phyloP scores from a whole-genome alignment of 495 filamentous ascomycete species.

The Tricharina praecox region DNA sequence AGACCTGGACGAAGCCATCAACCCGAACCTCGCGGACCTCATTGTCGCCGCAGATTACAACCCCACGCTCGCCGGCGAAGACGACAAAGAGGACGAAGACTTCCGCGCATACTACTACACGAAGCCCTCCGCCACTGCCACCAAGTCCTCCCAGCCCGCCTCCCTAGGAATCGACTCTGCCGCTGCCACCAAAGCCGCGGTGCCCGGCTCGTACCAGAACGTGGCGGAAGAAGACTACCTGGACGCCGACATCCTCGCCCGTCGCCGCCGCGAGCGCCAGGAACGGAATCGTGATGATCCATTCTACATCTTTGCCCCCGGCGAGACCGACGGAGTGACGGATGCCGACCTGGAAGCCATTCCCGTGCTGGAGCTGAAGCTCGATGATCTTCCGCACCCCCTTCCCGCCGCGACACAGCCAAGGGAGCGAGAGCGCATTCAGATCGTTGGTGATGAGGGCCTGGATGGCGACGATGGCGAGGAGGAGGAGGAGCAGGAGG shows the following conservation, averaged over 20 bases:
- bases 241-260: slow-evolving; percentile 44
- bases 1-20: slow-evolving; percentile 64
- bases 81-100: slow-evolving; percentile 41
- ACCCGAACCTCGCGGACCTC: slow-evolving; percentile 47
- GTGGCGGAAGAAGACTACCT: slow-evolving; percentile 50
- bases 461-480: slow-evolving; percentile 18
- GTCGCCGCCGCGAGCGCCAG: slow-evolving; percentile 47
- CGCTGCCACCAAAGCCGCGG: slow-evolving; percentile 33
- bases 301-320: slow-evolving; percentile 62
- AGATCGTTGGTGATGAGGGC: slow-evolving; percentile 14
- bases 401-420: slow-evolving; percentile 6
- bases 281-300: slow-evolving; percentile 83
- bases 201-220: slow-evolving; percentile 32
- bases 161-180: slow-evolving; percentile 37
- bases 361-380: slow-evolving; percentile 80
- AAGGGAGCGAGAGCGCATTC: slow-evolving; percentile 8
- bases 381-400: slow-evolving; percentile 39
- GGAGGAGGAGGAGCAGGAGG: slow-evolving; percentile 11
- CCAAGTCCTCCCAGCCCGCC: slow-evolving; percentile 24
- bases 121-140: slow-evolving; percentile 16
- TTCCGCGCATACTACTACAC: slow-evolving; percentile 61
- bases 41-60: slow-evolving; percentile 43
- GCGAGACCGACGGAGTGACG: slow-evolving; percentile 41
- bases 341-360: slow-evolving; percentile 83
- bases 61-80: slow-evolving; percentile 25